Percentiles rank a stretch among this genome's conserved stretches.
Evolutionary conservation across 1,284 basidiomycete species (phyloP).

Genomic region (Fomitopsis betulina): DNA sequence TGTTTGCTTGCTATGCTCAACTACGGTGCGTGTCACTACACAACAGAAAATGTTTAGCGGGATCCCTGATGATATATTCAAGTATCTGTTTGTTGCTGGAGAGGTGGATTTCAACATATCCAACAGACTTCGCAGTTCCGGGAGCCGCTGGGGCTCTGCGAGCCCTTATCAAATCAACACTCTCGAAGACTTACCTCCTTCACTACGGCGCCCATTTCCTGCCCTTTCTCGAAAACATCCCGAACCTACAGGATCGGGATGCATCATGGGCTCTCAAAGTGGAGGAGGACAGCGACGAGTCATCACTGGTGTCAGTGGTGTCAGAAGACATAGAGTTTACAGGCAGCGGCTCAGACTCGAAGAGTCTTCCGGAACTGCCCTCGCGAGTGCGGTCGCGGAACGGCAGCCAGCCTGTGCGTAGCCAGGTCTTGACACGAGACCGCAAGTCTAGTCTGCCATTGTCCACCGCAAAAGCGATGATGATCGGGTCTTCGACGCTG

Average conservation of each 20-base stretch:
- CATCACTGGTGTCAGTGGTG: constrained; percentile 42
- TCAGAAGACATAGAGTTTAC: constrained; percentile 39
- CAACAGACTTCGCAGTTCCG: constrained; percentile 71
- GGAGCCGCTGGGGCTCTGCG: constrained; percentile 66
- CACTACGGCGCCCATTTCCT: constrained; percentile 79
- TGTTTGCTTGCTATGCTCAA: constrained; percentile 80
- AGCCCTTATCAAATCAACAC: constrained; percentile 71
- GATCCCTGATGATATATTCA: background rate
- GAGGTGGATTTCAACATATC: constrained; percentile 68
- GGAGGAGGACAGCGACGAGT: constrained; percentile 62
- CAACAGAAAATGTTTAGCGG: background rate
- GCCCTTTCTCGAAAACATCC: constrained; percentile 66
- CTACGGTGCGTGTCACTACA: constrained; percentile 52
- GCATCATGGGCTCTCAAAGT: constrained; percentile 64
- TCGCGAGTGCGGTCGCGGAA: background rate
- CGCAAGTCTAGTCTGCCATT: constrained; percentile 63
- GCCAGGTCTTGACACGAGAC: constrained; percentile 34
- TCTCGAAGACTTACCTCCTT: constrained; percentile 72
- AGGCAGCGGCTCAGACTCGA: constrained; percentile 19
- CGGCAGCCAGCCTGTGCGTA: background rate
- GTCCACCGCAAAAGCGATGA: constrained; percentile 34
- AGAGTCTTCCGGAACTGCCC: constrained; percentile 8
- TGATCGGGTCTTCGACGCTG: constrained; percentile 15
- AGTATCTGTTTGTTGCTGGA: constrained; percentile 76
- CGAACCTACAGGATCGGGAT: constrained; percentile 59